Base-by-base conservation (phyloP, 352 stramenopile genomes). In the Phytophthora boehmeriae region DNA sequence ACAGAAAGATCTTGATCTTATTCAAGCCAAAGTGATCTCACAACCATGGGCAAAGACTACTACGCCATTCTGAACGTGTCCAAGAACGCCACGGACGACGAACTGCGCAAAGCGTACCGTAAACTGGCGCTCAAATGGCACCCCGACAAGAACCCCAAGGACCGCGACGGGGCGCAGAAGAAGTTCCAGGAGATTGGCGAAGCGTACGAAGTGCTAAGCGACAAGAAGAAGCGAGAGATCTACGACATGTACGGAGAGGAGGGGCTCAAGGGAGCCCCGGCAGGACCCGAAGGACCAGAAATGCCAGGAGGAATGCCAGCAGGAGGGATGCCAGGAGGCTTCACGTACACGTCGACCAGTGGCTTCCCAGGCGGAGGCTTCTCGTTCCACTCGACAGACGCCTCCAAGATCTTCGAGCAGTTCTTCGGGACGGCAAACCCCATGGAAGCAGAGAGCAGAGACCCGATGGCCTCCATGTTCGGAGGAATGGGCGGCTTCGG, bases 181-280 rank as follows among this genome's bases (percentile, higher is more conserved):
- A 97, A 97, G 73, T 98, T 98, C 63, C 94, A 98, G 71, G 89
- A 97, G 46, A 87, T 98, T 34, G 87, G 80, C 28, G 88, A 97
- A 42, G 94, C 94, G 5, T 98, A 98, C 69, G 90, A 97, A 50
- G 90, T 98, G 42, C 77, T 98, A 27, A 96, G 85, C 61, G 94
- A 98, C 75, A 94, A 95, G 67, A 83, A 98, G 44, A 97, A 97
- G 71, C 78, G 92, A 47, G 75, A 95, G 62, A 90, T 97, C 32
- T 98, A 97, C 59, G 94, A 98, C 64, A 81, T 96, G 49, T 98
- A 92, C 51, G 93, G 93, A 14, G 92, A 98, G 67, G 91, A 97
- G 59, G 92, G 91, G 2, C 71, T 98, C 17, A 94, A 96, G 59
- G 85, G 77, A 8, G 71, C 72, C 11, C 66, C 72, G 5, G 54